These are phyloP conservation scores for Pulveroboletus ravenelii DNA, from an alignment of 768 basidiomycete genomes.

Conservation along the genomic window DNA sequence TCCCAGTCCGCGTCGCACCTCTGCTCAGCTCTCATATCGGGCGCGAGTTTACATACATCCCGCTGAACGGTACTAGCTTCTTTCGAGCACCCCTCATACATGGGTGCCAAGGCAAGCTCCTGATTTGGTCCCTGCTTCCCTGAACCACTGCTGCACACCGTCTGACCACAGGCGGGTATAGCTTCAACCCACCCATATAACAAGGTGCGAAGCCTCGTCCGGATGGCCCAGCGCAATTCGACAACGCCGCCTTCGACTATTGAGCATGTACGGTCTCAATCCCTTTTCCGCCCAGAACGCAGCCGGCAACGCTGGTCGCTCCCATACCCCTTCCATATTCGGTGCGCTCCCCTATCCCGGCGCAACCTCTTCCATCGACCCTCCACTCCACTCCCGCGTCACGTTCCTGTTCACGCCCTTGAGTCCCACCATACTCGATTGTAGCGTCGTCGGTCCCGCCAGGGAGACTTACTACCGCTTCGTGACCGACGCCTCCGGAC, in stretches of 20 bases:
- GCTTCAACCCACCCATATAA: conserved; percentile 15
- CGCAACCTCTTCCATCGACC: conserved; percentile 16
- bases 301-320: conserved; percentile 3
- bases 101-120: background rate
- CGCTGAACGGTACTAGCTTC: background rate
- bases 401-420: conserved; percentile 49
- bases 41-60: background rate
- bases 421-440: conserved; percentile 51
- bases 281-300: conserved; percentile 28
- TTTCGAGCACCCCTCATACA: background rate
- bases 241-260: background rate
- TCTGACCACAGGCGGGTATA: conserved; percentile 7
- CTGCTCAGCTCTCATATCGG: background rate
- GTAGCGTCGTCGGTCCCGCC: conserved; percentile 47
- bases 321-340: conserved; percentile 46
- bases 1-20: background rate
- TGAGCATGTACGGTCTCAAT: conserved; percentile 23
- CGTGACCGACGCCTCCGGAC: conserved; percentile 42
- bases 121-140: background rate
- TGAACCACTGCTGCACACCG: background rate
- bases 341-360: conserved; percentile 58
- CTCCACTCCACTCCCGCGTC: conserved; percentile 32
- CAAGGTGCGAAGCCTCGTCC: background rate
- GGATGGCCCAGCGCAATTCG: background rate
- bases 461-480: conserved; percentile 46